Evolutionary conservation across 1,284 basidiomycete species (phyloP), one percentile per base, ranked within the genome.

Genomic region (Ganoderma sinense): DNA sequence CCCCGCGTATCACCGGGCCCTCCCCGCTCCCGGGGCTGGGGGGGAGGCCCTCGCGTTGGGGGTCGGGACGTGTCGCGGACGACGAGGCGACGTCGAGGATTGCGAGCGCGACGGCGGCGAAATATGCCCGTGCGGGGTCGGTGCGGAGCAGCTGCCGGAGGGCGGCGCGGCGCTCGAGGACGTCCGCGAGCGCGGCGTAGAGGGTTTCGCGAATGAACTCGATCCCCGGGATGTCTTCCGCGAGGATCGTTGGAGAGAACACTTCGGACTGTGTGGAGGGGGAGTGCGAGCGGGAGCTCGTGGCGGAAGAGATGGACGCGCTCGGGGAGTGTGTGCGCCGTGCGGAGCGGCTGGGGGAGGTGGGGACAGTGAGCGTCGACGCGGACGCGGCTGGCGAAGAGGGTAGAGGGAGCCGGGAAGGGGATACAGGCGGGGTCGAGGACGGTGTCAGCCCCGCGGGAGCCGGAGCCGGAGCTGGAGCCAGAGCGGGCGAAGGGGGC

Each of bases 151-250:
- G 83, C 0, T 75, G 69, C 4, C 85, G 85, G 10, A 95, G 83
- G 7, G 84, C 81, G 0, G 86, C 85, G 20, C 84, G 84, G 2
- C 82, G 81, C 60, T 88, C 85, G 61, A 95, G 83, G 1, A 87
- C 89, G 71, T 93, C 92, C 0, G 86, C 92, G 10, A 95, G 83
- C 0, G 91, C 88, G 0, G 93, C 92, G 79, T 94, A 95, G 5
- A 95, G 85, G 0, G 93, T 94, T 78, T 95, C 93, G 40, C 94
- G 90, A 70, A 95, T 94, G 76, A 92, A 85, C 70, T 89, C 87
- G 70, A 94, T 90, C 0, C 88, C 88, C 0, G 92, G 91, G 7
- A 88, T 82, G 45, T 85, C 78, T 6, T 85, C 82, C 0, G 87
- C 79, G 62, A 93, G 83, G 62, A 92, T 81, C 0, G 86, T 84